Evolutionary conservation across 2,329 filamentous ascomycete species (phyloP).

Genomic region (Zymoseptoria crescenta): DNA sequence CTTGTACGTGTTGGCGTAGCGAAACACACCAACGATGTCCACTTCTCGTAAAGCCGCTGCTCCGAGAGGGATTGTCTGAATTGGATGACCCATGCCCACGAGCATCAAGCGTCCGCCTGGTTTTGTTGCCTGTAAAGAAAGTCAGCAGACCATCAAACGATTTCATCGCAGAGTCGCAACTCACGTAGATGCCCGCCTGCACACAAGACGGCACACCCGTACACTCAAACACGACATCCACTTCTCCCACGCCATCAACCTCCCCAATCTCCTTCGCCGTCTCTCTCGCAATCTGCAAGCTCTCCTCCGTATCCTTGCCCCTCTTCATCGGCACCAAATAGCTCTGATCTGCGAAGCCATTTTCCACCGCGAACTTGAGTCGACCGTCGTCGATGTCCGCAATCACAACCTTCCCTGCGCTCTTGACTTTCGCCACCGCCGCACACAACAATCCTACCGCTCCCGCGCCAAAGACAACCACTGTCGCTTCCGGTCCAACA

Average conservation of each 20-base stretch:
- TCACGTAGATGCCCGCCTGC: slow-evolving; percentile 63
- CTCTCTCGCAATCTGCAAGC: slow-evolving; percentile 44
- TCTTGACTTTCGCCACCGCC: slow-evolving; percentile 47
- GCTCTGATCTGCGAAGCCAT: slow-evolving; percentile 41
- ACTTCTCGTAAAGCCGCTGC: slow-evolving; percentile 67
- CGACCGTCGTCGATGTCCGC: slow-evolving; percentile 53
- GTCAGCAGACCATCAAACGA: slow-evolving; percentile 3
- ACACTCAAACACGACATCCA: slow-evolving; percentile 67
- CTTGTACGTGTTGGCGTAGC: slow-evolving; percentile 68
- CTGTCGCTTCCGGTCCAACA: slow-evolving; percentile 33
- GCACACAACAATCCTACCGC: slow-evolving; percentile 54
- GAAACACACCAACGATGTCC: slow-evolving; percentile 69
- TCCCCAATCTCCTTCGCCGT: slow-evolving; percentile 38
- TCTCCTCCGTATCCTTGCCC: slow-evolving; percentile 47
- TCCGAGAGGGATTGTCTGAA: slow-evolving; percentile 66
- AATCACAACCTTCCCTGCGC: slow-evolving; percentile 49
- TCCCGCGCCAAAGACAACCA: slow-evolving; percentile 54
- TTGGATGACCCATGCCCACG: slow-evolving; percentile 71
- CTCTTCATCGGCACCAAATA: slow-evolving; percentile 41
- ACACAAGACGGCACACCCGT: slow-evolving; percentile 69
- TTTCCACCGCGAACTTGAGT: slow-evolving; percentile 47
- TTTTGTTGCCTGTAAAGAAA: slow-evolving; percentile 44
- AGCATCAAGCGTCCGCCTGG: slow-evolving; percentile 67
- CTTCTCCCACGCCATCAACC: slow-evolving; percentile 42
- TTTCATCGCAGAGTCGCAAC: slow-evolving; percentile 10